phyloP scores from a whole-genome alignment of 805 yeast species.

The Saccharomycopsis javanensis region DNA sequence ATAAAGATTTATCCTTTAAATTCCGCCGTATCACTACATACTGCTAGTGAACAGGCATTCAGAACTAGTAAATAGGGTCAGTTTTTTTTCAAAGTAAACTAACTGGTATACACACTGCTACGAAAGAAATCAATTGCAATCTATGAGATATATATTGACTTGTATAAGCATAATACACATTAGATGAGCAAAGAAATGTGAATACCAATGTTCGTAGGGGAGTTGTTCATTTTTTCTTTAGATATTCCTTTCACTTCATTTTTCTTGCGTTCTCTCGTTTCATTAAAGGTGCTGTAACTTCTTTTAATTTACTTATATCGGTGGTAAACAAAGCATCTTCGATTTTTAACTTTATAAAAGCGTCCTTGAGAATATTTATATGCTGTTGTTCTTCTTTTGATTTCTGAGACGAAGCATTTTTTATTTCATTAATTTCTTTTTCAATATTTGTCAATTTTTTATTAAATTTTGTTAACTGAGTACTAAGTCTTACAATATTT shows the following conservation, averaged over 20 bases:
- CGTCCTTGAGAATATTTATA: not conserved
- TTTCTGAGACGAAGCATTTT: not conserved
- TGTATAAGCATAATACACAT: too few relatives aligned
- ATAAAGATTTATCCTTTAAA: too few relatives aligned
- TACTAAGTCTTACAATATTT: not conserved
- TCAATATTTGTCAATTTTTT: not conserved
- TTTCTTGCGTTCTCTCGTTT: not conserved
- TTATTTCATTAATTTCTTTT: not conserved
- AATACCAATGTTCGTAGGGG: not conserved
- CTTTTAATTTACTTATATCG: not conserved
- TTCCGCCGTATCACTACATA: too few relatives aligned
- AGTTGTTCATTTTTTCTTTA: not conserved
- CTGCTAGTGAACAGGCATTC: too few relatives aligned
- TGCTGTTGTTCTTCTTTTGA: not conserved
- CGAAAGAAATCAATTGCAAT: too few relatives aligned
- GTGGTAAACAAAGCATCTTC: not conserved
- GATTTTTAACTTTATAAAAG: not conserved
- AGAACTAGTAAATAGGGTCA: too few relatives aligned
- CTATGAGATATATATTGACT: too few relatives aligned
- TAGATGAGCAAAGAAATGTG: too few relatives aligned
- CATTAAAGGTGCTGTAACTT: not conserved
- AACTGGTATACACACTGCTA: too few relatives aligned
- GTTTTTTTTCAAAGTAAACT: too few relatives aligned
- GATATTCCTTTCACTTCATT: not conserved
- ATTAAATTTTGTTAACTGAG: not conserved